These are phyloP conservation scores for Acephala macrosclerotiorum DNA, from an alignment of 2,329 filamentous ascomycete species.

Conservation along the genomic window DNA sequence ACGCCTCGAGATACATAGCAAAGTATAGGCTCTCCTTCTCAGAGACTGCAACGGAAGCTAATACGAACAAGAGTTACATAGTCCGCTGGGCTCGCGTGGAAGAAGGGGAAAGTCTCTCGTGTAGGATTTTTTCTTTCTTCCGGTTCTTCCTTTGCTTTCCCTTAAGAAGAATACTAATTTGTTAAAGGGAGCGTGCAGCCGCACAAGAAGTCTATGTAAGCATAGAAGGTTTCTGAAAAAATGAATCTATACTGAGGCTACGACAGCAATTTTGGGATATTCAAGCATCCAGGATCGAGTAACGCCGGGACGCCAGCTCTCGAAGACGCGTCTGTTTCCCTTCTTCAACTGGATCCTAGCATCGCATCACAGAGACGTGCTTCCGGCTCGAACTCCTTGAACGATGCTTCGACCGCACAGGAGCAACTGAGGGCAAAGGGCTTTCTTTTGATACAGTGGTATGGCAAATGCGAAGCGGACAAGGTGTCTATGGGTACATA, in stretches of 20 bases:
- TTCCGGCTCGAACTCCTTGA: slow-evolving; percentile 54
- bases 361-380: slow-evolving; percentile 41
- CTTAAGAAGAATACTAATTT: no score
- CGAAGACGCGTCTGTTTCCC: slow-evolving; percentile 35
- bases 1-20: slow-evolving; percentile 96
- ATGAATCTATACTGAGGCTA: slow-evolving; percentile 30
- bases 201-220: slow-evolving; percentile 93
- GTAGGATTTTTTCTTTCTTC: slow-evolving; percentile 44
- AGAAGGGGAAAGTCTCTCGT: slow-evolving; percentile 90
- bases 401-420: slow-evolving; percentile 66
- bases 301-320: slow-evolving; percentile 34
- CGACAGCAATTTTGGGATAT: slow-evolving; percentile 88
- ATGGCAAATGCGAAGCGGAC: slow-evolving; percentile 95
- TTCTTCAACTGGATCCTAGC: slow-evolving; percentile 36
- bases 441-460: slow-evolving; percentile 79
- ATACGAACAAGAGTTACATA: slow-evolving; percentile 82
- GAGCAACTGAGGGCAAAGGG: slow-evolving; percentile 71
- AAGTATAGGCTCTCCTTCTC: slow-evolving; percentile 62
- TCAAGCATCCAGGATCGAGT: slow-evolving; percentile 85
- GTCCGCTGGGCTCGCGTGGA: slow-evolving; percentile 96
- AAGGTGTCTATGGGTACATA: slow-evolving; percentile 92
- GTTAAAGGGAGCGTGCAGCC: slow-evolving; percentile 89
- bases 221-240: slow-evolving; percentile 14
- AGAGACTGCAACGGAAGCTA: slow-evolving; percentile 27
- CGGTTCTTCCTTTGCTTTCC: no score